Conservation (phyloP, 148 eudicot genomes). For the Silene latifolia region DNA sequence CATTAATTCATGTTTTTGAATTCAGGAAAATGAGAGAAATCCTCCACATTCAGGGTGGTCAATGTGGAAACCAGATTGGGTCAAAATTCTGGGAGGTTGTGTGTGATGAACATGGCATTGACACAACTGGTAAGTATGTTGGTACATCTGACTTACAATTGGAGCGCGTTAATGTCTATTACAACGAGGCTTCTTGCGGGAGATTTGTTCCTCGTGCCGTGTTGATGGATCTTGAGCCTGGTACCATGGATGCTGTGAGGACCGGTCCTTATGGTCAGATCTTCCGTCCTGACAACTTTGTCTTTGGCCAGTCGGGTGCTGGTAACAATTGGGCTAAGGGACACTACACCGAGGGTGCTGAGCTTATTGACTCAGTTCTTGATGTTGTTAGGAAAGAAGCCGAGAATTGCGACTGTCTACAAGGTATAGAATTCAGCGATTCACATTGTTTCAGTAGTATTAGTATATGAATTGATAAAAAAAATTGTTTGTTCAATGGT, state of each 20-base stretch:
- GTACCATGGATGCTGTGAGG: constrained; percentile 83
- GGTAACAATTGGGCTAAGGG: constrained; percentile 86
- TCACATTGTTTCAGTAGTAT: not conserved
- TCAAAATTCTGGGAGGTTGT: constrained; percentile 85
- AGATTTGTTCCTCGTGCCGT: constrained; percentile 87
- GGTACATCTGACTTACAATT: constrained; percentile 69
- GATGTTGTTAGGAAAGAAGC: constrained; percentile 89
- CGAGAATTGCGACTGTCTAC: constrained; percentile 83
- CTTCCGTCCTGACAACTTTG: constrained; percentile 81
- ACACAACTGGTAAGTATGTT: constrained; percentile 61
- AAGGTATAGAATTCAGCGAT: constrained; percentile 35
- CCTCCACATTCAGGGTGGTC: constrained; percentile 85
- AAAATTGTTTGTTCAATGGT: not conserved
- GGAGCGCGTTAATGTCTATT: constrained; percentile 79
- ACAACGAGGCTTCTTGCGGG: constrained; percentile 80
- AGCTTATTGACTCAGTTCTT: constrained; percentile 79
- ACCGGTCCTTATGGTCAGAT: constrained; percentile 82
- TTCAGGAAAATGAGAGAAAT: constrained; percentile 77
- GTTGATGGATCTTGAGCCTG: constrained; percentile 86
- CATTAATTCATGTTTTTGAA: constrained; percentile 5
- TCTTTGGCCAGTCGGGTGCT: constrained; percentile 77
- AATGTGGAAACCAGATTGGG: constrained; percentile 87
- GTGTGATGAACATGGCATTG: constrained; percentile 83
- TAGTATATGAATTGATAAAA: not conserved
- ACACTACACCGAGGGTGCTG: constrained; percentile 86